phyloP scores from a whole-genome alignment of 805 yeast genomes.

The Kluyveromyces siamensis region DNA sequence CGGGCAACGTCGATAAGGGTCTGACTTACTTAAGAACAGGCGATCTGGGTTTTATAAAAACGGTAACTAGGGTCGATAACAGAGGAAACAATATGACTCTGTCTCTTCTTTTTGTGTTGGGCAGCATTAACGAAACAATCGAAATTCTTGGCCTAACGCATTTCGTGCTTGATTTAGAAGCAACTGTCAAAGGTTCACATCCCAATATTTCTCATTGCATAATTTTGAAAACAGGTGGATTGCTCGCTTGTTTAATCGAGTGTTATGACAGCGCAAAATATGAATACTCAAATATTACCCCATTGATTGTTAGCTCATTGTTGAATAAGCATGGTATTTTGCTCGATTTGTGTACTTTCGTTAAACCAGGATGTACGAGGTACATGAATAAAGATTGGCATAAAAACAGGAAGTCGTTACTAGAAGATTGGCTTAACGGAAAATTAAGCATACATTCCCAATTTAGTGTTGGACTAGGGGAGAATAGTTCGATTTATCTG shows the following conservation, averaged over 20 bases:
- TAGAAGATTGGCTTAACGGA: conserved; percentile 46
- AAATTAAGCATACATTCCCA: conserved; percentile 34
- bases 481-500: conserved; percentile 47
- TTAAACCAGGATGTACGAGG: conserved; percentile 42
- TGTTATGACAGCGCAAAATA: conserved; percentile 37
- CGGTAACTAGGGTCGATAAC: conserved; percentile 40
- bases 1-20: conserved; percentile 50
- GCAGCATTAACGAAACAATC: conserved; percentile 76
- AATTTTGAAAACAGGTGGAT: conserved; percentile 74
- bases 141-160: conserved; percentile 88
- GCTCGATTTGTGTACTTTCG: conserved; percentile 76
- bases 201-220: conserved; percentile 41
- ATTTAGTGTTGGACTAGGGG: conserved; percentile 60
- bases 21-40: conserved; percentile 78
- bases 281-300: conserved; percentile 58
- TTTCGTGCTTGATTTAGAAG: conserved; percentile 78
- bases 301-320: conserved; percentile 71
- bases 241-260: conserved; percentile 69
- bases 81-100: conserved; percentile 36
- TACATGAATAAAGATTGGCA: conserved; percentile 67
- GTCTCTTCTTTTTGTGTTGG: conserved; percentile 79
- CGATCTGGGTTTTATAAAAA: conserved; percentile 86
- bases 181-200: conserved; percentile 48
- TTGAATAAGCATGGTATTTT: conserved; percentile 74
- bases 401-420: conserved; percentile 64